Evolutionary conservation across 441 rosid genomes (phyloP), one percentile per base, ranked within the genome.

Genomic region (Macaranga tanarius): DNA sequence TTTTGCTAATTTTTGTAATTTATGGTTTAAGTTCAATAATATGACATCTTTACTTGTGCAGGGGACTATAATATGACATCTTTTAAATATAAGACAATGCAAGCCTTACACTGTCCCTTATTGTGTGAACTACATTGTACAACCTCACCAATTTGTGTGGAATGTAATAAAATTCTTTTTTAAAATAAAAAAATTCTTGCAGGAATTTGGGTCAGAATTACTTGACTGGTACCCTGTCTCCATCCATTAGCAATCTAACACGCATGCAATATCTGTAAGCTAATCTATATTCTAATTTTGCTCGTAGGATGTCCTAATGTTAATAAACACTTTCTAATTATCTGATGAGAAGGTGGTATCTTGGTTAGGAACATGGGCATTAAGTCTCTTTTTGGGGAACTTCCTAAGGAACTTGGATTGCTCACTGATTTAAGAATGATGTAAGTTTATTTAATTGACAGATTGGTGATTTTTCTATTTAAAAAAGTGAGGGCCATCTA

Each of bases 391-490:
- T 84, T 91, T 5, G 89, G 91, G 19, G 77, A 79, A 73, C 76
- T 87, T 56, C 97, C 97, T 9, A 76, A 62, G 55, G 91, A 84
- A 76, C 79, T 88, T n/a, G 88, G 86, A 3, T 25, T 67, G 63
- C 89, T 90, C 61, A 77, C 86, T 44, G 87, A 86, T 73, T 81
- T 90, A 66, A 48, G 77, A 79, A 70, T 67, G 38, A 13, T 92
- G 97, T 89, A 86, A 83, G 87, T 79, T 75, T 62, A 52, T 5
- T 22, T 48, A 26, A 47, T 1, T 67, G 54, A n/a, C 1, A 26
- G 45, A 44, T 6, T 12, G 25, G 23, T 2, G 26, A 45, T 13
- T 38, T 20, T 61, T 15, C 10, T 20, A 45, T 51, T 61, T 68
- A 10, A 45, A 26, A 38, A n/a, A n/a, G 51, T 50, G 22, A 44